Base-by-base conservation (phyloP, 208 protist species). In the Strigomonas galati region DNA sequence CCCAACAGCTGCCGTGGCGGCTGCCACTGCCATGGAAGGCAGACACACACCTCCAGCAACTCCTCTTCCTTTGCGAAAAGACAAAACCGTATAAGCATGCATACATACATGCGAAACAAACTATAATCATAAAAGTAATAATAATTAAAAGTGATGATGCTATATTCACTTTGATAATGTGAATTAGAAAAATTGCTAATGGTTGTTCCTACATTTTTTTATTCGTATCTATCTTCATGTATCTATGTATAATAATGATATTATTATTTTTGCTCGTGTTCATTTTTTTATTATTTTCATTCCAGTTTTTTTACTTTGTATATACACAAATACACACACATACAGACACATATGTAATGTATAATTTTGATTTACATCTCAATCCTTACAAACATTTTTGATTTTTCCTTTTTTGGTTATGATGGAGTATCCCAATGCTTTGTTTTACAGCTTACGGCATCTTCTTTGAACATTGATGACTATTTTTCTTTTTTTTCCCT, bases 211-310 rank as follows among this genome's bases (percentile, higher is more conserved):
- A 21, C n/a, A 53, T 27, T 53, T 27, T 53, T 17, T 27, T 53
- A 9, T 53, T n/a, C 19, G 9, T 21, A 21, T 53, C 23, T 53
- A 53, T 53, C 23, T 27, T 53, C 23, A 53, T 53, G 4, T 30
- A n/a, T 57, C n/a, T 2, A 26, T 31, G n/a, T 21, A 32, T 57
- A 59, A 56, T 43, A 10, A 32, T 31, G 54, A 59, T 7, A 12
- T 59, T 19, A 26, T 72, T 72, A 48, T 67, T 72, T 72, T 28
- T 56, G 54, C 53, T 71, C 51, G 52, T 71, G 37, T 23, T 55
- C 55, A 40, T n/a, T 52, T 19, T 30, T 54, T 64, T 51, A 17
- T 57, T 72, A 15, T 28, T 27, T n/a, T 44, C 9, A 44, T 14
- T 6, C 14, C 37, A 44, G 6, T 6, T 44, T 6, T 6, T 44